Evolutionary conservation across 2,329 filamentous ascomycete species (phyloP).

Genomic region (Fusarium camptoceras): DNA sequence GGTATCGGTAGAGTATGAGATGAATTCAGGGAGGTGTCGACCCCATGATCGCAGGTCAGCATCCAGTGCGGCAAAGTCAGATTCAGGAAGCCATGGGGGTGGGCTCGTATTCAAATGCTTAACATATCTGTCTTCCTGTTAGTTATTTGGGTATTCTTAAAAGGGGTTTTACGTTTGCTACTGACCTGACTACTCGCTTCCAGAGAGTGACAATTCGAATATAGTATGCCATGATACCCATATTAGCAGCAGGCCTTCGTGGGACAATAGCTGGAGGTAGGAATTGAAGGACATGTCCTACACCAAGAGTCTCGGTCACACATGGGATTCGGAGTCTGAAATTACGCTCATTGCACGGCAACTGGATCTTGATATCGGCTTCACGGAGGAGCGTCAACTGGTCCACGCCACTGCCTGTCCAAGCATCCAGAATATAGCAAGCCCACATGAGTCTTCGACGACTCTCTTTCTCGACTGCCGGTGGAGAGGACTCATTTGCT

Average conservation of each 20-base stretch:
- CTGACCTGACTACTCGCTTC: conserved; percentile 55
- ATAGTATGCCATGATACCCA: conserved; percentile 59
- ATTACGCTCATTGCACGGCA: conserved; percentile 56
- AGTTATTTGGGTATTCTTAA: not conserved
- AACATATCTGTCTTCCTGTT: conserved; percentile 52
- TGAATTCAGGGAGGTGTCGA: conserved; percentile 56
- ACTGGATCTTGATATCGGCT: conserved; percentile 56
- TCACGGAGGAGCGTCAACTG: conserved; percentile 55
- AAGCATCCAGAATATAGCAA: conserved; percentile 56
- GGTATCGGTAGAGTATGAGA: conserved; percentile 57
- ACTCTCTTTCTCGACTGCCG: conserved; percentile 54
- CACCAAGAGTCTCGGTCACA: conserved; percentile 55
- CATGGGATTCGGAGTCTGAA: conserved; percentile 56
- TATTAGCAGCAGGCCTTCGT: conserved; percentile 55
- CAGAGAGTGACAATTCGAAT: conserved; percentile 56
- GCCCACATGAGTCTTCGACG: conserved; percentile 57
- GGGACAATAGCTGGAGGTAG: conserved; percentile 55
- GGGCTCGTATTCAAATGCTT: conserved; percentile 55
- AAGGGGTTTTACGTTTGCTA: conserved; percentile 20
- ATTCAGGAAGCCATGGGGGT: conserved; percentile 58
- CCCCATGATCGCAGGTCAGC: conserved; percentile 57
- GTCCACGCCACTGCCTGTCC: conserved; percentile 55
- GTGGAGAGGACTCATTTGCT: conserved; percentile 46
- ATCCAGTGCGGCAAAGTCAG: conserved; percentile 56
- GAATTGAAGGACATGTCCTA: conserved; percentile 56